Evolutionary conservation across 352 stramenopile species (phyloP).

Genomic region (Pythium graminicola): DNA sequence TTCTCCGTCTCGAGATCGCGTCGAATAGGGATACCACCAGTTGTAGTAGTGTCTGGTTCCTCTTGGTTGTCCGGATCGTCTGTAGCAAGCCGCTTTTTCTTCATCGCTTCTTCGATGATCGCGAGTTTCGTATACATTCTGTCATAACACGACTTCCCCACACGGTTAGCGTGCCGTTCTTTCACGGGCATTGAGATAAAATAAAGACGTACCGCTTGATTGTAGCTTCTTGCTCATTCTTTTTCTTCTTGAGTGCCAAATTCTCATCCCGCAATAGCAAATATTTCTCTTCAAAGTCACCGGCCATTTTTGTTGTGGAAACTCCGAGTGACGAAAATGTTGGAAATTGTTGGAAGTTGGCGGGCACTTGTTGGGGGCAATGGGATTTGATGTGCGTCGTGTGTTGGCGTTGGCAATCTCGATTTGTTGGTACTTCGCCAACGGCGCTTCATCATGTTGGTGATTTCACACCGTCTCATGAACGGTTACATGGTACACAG

Average conservation of each 20-base stretch:
- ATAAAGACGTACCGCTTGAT: conserved; percentile 61
- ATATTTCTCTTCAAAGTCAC: conserved; percentile 82
- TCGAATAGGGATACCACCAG: conserved; percentile 19
- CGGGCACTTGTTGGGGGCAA: not conserved
- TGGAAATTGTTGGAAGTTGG: not conserved
- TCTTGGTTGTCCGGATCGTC: conserved; percentile 51
- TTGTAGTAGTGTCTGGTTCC: conserved; percentile 1
- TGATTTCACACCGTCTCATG: not conserved
- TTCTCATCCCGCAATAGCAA: conserved; percentile 80
- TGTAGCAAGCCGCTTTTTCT: conserved; percentile 47
- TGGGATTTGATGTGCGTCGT: not conserved
- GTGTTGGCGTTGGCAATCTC: not conserved
- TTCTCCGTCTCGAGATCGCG: conserved; percentile 75
- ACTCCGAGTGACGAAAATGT: too few species aligned
- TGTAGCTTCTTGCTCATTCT: conserved; percentile 87
- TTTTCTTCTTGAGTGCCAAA: conserved; percentile 83
- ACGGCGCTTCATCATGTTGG: not conserved
- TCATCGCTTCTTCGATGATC: conserved; percentile 82
- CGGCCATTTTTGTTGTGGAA: conserved; percentile 26
- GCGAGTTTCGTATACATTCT: conserved; percentile 88
- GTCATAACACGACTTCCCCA: not conserved
- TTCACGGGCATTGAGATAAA: not conserved
- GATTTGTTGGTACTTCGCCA: not conserved
- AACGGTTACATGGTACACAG: not conserved
- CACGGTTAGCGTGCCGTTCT: not conserved